phyloP scores from a whole-genome alignment of 2,329 filamentous ascomycete genomes.

The Ustulina deusta region DNA sequence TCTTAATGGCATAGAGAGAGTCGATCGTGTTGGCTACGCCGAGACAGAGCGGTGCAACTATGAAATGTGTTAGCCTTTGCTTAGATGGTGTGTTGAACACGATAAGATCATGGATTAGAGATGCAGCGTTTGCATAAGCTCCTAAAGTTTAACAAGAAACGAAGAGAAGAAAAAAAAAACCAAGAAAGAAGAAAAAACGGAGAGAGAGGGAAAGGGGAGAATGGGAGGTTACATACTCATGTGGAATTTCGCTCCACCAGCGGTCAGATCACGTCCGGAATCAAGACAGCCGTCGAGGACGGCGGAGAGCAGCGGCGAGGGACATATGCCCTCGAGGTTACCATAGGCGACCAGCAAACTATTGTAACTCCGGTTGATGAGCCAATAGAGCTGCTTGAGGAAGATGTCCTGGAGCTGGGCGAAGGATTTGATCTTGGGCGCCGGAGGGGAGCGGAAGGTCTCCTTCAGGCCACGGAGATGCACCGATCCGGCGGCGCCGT shows the following conservation, averaged over 20 bases:
- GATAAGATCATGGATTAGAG: too few relatives aligned
- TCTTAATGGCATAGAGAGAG: conserved; percentile 38
- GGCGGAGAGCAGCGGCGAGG: conserved; percentile 34
- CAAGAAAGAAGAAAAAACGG: not conserved
- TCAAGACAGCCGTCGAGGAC: conserved; percentile 35
- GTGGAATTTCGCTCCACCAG: conserved; percentile 37
- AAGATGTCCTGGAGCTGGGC: conserved; percentile 25
- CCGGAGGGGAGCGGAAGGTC: conserved; percentile 30
- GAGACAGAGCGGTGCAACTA: conserved; percentile 33
- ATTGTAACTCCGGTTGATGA: conserved; percentile 19
- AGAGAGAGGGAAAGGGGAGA: too few relatives aligned
- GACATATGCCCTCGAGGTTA: conserved; percentile 34
- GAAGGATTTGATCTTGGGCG: conserved; percentile 26
- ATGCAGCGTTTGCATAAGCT: too few relatives aligned
- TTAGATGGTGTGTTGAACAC: not conserved
- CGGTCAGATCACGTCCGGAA: conserved; percentile 31
- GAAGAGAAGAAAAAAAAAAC: too few relatives aligned
- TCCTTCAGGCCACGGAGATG: conserved; percentile 37
- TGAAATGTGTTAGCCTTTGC: conserved; percentile 6
- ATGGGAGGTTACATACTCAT: conserved; percentile 22
- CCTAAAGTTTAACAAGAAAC: too few relatives aligned
- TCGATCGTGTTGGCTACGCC: conserved; percentile 36
- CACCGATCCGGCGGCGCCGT: conserved; percentile 34
- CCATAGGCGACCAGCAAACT: conserved; percentile 24
- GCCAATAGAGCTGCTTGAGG: conserved; percentile 33